phyloP scores from a whole-genome alignment of 2,329 filamentous ascomycete genomes.

The Macroventuria anomochaeta region DNA sequence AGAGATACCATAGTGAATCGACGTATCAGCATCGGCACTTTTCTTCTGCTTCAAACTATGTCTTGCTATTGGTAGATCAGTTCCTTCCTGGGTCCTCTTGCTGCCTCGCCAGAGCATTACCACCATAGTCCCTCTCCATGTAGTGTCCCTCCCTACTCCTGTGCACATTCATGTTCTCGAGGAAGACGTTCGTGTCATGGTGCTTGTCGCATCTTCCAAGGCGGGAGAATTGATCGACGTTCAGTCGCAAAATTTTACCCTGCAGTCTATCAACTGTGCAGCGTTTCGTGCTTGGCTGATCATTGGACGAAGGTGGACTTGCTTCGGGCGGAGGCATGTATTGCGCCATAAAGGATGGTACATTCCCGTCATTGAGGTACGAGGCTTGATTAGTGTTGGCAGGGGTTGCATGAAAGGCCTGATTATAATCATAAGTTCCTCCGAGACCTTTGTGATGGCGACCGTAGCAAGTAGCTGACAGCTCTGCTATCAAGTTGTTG shows the following conservation, averaged over 20 bases:
- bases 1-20: slow-evolving; percentile 13
- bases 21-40: neutral
- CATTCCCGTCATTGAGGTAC: neutral
- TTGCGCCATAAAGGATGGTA: neutral
- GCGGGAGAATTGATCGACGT: neutral
- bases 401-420: neutral
- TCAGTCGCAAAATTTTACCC: neutral
- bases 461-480: neutral
- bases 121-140: neutral
- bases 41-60: neutral
- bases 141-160: neutral
- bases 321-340: neutral
- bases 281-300: neutral
- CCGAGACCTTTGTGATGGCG: neutral
- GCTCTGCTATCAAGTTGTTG: neutral
- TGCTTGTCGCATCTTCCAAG: slow-evolving; percentile 1
- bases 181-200: neutral
- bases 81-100: neutral
- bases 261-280: neutral
- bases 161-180: neutral
- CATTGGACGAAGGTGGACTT: neutral
- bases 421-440: neutral
- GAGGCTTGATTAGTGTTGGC: neutral
- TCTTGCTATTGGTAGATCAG: neutral
- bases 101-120: neutral